Evolutionary conservation across 306 rosid genomes (phyloP).

Genomic region (Arachis stenosperma): DNA sequence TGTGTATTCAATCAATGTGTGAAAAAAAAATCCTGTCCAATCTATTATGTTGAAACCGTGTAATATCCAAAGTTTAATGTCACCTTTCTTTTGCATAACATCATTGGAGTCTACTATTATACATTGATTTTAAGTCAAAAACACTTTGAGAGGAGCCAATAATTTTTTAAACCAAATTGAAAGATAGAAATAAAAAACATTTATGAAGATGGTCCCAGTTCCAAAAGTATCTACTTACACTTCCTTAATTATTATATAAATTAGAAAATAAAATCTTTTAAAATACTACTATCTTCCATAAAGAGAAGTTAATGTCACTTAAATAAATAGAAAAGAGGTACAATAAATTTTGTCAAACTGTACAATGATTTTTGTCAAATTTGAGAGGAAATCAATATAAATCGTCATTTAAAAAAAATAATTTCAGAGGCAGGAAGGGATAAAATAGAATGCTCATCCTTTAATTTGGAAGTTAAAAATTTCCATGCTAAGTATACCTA

Average conservation of each 20-base stretch:
- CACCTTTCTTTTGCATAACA: slow-evolving; percentile 33
- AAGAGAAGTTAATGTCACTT: no score
- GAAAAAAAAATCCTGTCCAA: slow-evolving; percentile 36
- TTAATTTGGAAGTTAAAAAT: background rate
- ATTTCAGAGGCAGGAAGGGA: background rate
- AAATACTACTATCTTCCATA: background rate
- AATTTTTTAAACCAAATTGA: slow-evolving; percentile 31
- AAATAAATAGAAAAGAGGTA: background rate
- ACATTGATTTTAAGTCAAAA: slow-evolving; percentile 17
- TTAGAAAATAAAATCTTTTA: background rate
- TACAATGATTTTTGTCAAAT: no score
- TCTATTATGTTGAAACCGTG: slow-evolving; percentile 12
- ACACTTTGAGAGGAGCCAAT: slow-evolving; percentile 22
- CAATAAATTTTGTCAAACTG: no score
- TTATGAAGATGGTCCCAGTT: slow-evolving; percentile 19
- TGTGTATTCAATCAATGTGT: background rate
- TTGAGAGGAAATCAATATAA: no score
- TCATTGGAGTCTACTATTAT: slow-evolving; percentile 15
- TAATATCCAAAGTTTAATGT: slow-evolving; percentile 28
- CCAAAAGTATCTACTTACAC: background rate
- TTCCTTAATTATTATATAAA: background rate
- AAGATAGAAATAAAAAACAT: slow-evolving; percentile 22
- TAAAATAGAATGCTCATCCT: background rate
- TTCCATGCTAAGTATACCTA: background rate
- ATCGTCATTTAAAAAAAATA: background rate